Evolutionary conservation across 2,329 filamentous ascomycete genomes (phyloP).

Genomic region (Dothiorella sarmentorum): DNA sequence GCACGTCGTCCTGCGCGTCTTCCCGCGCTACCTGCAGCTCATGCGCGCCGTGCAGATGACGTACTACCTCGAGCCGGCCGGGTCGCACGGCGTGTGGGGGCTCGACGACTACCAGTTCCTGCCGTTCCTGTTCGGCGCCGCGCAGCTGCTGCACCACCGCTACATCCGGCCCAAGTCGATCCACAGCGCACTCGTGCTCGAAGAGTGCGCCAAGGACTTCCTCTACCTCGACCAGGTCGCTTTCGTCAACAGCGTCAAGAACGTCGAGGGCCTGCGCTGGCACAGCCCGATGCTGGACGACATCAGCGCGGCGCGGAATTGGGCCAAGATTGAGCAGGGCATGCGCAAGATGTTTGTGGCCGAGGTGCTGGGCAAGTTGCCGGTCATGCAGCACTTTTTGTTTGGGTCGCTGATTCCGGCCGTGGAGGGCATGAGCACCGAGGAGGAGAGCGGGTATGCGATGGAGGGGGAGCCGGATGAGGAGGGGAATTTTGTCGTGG

Average conservation of each 20-base stretch:
- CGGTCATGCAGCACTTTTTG: constrained; percentile 97
- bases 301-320: constrained; percentile 84
- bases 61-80: constrained; percentile 87
- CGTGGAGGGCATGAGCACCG: constrained; percentile 72
- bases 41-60: constrained; percentile 87
- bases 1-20: constrained; percentile 71
- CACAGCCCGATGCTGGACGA: constrained; percentile 98
- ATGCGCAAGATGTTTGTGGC: constrained; percentile 97
- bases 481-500: constrained; percentile 58
- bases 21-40: constrained; percentile 74
- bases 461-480: constrained; percentile 47
- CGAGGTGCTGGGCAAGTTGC: constrained; percentile 88
- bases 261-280: constrained; percentile 89
- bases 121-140: constrained; percentile 50
- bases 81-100: constrained; percentile 52
- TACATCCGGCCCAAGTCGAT: constrained; percentile 58
- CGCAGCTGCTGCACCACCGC: constrained; percentile 62
- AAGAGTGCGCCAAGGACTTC: constrained; percentile 80
- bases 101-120: constrained; percentile 54
- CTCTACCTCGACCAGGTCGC: constrained; percentile 89
- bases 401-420: constrained; percentile 85
- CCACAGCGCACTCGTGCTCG: constrained; percentile 81
- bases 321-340: constrained; percentile 87
- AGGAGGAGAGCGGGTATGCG: constrained; percentile 45
- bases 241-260: constrained; percentile 96